These are phyloP conservation scores for Microbotryomycetes sp. DNA, from an alignment of 1,284 basidiomycete species.

Conservation along the genomic window DNA sequence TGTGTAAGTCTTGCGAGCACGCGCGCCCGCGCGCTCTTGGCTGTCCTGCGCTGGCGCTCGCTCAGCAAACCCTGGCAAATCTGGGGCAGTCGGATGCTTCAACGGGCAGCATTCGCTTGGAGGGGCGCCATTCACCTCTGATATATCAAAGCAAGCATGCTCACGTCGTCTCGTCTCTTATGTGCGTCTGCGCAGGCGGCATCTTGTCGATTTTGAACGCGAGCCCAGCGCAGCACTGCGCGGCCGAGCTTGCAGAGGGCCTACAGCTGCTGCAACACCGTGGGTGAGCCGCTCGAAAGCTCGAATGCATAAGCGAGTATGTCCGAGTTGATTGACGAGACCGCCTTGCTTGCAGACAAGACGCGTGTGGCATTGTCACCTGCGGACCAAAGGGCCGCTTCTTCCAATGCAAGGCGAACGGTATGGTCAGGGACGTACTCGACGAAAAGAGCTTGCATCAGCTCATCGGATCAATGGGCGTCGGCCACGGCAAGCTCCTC, in stretches of 20 bases:
- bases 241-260: constrained; percentile 56
- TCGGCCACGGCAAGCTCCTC: constrained; percentile 76
- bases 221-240: constrained; percentile 23
- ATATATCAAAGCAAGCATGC: too few species aligned
- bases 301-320: constrained; percentile 3
- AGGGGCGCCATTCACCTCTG: too few species aligned
- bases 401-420: constrained; percentile 99
- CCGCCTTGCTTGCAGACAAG: constrained; percentile 57
- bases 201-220: constrained; percentile 34
- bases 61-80: too few species aligned
- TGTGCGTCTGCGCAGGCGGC: constrained; percentile 22
- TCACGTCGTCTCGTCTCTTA: not conserved
- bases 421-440: constrained; percentile 98
- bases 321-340: not conserved
- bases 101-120: too few species aligned
- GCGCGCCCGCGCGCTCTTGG: too few species aligned
- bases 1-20: too few species aligned
- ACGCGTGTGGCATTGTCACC: constrained; percentile 96
- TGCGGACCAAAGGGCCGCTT: constrained; percentile 92
- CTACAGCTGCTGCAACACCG: constrained; percentile 85
- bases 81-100: too few species aligned
- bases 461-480: constrained; percentile 88
- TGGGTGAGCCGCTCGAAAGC: constrained; percentile 26
- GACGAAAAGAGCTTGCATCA: constrained; percentile 69
- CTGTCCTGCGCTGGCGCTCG: too few species aligned